Evolutionary conservation across 345 rosid species (phyloP), one percentile per base, ranked within the genome.

Genomic region (Conringia planisiliqua): DNA sequence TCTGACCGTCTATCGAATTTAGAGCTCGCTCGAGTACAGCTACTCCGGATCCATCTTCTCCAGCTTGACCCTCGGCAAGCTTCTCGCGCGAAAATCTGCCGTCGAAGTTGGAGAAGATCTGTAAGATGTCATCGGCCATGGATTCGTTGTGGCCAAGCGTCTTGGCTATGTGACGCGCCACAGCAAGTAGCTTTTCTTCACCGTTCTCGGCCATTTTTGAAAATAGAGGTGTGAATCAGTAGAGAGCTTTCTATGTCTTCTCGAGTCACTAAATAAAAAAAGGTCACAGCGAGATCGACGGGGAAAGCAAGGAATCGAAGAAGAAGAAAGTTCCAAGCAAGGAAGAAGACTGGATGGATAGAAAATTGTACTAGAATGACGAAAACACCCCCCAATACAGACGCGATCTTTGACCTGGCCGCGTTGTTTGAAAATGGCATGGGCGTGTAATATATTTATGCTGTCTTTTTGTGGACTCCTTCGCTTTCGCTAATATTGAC

Each of bases 151-250:
- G 89, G 79, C 98, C 98, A 1, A 94, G 89, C 10, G 89, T 90
- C 67, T 87, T 86, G 40, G 98, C 98, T 50, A 94, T 94, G 85
- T 94, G 97, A 27, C 97, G 90, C 3, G 98, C 98, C 56, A 88
- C 79, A 14, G 98, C 96, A 0, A 90, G 81, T 66, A 94, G 64
- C 83, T 90, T 94, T 82, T 94, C 98, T 79, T 94, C 98, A 56
- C 98, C 97, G 85, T 83, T 86, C 70, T 86, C 87, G 10, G 84
- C 86, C 86, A 82, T 80, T 20, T 32, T 4, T 30, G 32, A 6
- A 13, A 47, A 35, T 33, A 33, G 51, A 63, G 42, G 35, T 77
- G 35, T 54, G 30, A 73, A 51, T 26, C 29, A 73, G 71, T 61
- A 7, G 9, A 51, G 38, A 72, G 70, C 38, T 43, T 10, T 36